Percentiles rank a stretch among this genome's conserved stretches.
phyloP scores from a whole-genome alignment of 306 rosid species.

The Vigna nakashimae region DNA sequence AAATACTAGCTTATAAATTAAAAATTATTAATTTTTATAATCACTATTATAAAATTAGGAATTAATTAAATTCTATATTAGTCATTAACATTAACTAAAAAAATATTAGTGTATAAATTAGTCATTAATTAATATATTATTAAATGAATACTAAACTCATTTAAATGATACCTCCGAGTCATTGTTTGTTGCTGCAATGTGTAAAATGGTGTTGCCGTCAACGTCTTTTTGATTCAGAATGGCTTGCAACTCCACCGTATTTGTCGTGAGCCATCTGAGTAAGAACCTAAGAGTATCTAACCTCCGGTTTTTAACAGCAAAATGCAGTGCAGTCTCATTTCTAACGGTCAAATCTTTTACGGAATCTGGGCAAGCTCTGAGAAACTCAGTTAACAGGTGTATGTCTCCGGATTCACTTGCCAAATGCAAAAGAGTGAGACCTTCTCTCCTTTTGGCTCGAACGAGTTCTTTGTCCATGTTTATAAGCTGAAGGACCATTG shows the following conservation, averaged over 20 bases:
- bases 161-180: slow-evolving; percentile 24
- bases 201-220: slow-evolving; percentile 44
- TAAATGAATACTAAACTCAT: too few relatives aligned
- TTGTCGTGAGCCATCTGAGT: slow-evolving; percentile 28
- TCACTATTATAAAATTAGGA: too few relatives aligned
- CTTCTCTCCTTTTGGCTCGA: neutral
- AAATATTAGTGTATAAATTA: too few relatives aligned
- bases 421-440: neutral
- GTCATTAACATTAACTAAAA: too few relatives aligned
- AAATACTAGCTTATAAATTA: too few relatives aligned
- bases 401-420: neutral
- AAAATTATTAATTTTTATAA: too few relatives aligned
- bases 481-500: neutral
- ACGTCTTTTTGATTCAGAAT: slow-evolving; percentile 21
- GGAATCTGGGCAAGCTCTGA: slow-evolving; percentile 42
- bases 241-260: too few relatives aligned
- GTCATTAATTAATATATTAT: too few relatives aligned
- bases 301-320: slow-evolving; percentile 26
- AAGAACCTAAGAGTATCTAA: slow-evolving; percentile 29
- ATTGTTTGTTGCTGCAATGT: slow-evolving; percentile 32
- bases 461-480: neutral
- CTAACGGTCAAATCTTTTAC: slow-evolving; percentile 38
- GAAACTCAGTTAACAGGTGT: slow-evolving; percentile 35
- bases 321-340: slow-evolving; percentile 49
- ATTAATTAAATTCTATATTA: too few relatives aligned